Evolutionary conservation across 225 moss, liverwort and hornwort species (phyloP).

Genomic region (Takakia lepidozioides): DNA sequence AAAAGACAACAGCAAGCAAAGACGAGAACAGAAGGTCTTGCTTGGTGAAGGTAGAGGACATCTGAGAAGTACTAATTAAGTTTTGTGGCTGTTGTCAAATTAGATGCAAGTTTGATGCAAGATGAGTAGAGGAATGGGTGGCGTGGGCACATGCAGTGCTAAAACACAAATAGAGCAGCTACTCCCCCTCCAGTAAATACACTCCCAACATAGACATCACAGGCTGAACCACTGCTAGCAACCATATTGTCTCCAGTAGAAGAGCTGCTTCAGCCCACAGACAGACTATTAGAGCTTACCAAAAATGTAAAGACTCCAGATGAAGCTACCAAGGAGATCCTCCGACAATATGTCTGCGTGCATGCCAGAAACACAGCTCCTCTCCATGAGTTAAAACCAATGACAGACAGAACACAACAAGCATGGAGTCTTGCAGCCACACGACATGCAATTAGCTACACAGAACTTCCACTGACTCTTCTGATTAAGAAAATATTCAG

Average conservation of each 20-base stretch:
- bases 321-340: conserved; percentile 58
- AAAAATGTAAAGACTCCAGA: conserved; percentile 82
- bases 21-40: background rate
- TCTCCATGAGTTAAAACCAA: no score
- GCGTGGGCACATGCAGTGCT: no score
- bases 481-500: background rate
- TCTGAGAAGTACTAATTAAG: no score
- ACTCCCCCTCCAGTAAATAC: no score
- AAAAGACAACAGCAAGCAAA: background rate
- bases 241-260: background rate
- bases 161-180: no score
- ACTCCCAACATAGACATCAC: no score
- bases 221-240: no score
- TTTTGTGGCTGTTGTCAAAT: no score
- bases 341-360: conserved; percentile 70
- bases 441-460: background rate
- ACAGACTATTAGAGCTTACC: conserved; percentile 56
- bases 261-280: background rate
- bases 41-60: background rate
- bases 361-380: no score
- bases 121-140: no score
- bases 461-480: background rate
- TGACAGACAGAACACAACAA: conserved; percentile 9
- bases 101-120: no score
- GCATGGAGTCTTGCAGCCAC: background rate